Percentiles rank a stretch among this genome's conserved stretches.
Conservation (phyloP, 2,329 filamentous ascomycete species). For the Xylariaceae sp. region DNA sequence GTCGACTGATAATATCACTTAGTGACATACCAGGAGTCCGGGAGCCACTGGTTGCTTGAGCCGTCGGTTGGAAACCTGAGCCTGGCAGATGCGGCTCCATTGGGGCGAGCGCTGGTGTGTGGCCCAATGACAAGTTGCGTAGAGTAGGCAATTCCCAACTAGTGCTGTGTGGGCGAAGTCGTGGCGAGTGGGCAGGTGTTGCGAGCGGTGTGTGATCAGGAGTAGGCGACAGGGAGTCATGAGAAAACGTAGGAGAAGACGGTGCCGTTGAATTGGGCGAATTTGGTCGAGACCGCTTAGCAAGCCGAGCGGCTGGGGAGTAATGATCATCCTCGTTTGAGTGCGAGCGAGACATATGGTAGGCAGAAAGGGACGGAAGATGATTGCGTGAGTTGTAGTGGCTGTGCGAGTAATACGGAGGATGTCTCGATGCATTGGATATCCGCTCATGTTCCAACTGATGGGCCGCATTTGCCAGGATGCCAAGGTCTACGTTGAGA, state of each 20-base stretch:
- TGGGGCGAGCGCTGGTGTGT: constrained; percentile 54
- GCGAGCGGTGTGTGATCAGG: constrained; percentile 98
- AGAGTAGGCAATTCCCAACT: constrained; percentile 78
- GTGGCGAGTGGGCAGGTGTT: constrained; percentile 90
- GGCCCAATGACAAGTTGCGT: constrained; percentile 56
- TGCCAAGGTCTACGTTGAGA: constrained; percentile 50
- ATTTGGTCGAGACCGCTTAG: constrained; percentile 87
- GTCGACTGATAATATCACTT: constrained; percentile 85
- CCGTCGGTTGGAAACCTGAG: constrained; percentile 39
- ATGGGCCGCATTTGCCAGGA: constrained; percentile 57
- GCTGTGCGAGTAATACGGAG: constrained; percentile 51
- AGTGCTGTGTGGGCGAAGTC: constrained; percentile 73
- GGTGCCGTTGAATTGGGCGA: constrained; percentile 94
- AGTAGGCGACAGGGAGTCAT: constrained; percentile 91
- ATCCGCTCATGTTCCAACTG: constrained; percentile 59
- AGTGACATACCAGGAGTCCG: constrained; percentile 70
- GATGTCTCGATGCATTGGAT: constrained; percentile 45
- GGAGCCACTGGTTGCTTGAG: constrained; percentile 33
- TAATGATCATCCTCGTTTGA: constrained; percentile 82
- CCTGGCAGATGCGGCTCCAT: constrained; percentile 55
- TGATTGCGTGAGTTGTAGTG: constrained; percentile 54
- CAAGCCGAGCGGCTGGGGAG: constrained; percentile 60
- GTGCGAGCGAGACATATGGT: constrained; percentile 89
- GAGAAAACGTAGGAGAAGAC: constrained; percentile 92
- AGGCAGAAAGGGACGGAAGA: constrained; percentile 74